Base-by-base conservation (phyloP, 140 eudicot genomes). In the Bidens hawaiensis region DNA sequence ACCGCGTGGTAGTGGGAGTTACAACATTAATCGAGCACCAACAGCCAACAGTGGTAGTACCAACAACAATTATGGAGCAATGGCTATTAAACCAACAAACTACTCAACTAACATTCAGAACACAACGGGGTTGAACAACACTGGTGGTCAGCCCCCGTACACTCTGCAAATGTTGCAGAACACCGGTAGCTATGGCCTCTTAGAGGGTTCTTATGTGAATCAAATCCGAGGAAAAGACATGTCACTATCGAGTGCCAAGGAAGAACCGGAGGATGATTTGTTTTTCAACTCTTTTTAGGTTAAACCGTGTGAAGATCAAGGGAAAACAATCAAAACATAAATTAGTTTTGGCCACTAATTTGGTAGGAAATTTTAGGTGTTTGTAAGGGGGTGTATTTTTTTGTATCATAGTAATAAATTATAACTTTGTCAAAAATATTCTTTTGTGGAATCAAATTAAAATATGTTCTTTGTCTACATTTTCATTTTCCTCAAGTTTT, bases 1-100 rank as follows among this genome's bases (percentile, higher is more conserved):
- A 43, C 89, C 95, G 9, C 83, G 97, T 2, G 95, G 97, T 28
- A 88, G 99, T 22, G 89, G 88, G 23, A 64, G 85, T 30, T 93
- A 93, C 68, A 23, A 72, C 41, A 63, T 75, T 54, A 82, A 51
- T 63, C 76, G 93, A 50, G 85, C 83, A 60, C 67, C 84, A 26
- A 8, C 81, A 23, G n/a, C n/a, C n/a, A n/a, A n/a, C n/a, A n/a
- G n/a, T n/a, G n/a, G n/a, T n/a, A n/a, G n/a, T n/a, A 33, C 71
- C 36, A 75, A 33, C 69, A 75, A 28, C 47, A 66, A 23, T 60
- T 66, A 62, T 40, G 81, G 79, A n/a, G 75, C 74, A 16, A 65
- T 69, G 42, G 82, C 85, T 50, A 71, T 82, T 11, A 87, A 82
- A 76, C 95, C 70, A 55, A 36, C 78, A 48, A 81, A 62, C 23